phyloP scores from a whole-genome alignment of 495 filamentous ascomycete genomes.

The Acidomyces sp. region DNA sequence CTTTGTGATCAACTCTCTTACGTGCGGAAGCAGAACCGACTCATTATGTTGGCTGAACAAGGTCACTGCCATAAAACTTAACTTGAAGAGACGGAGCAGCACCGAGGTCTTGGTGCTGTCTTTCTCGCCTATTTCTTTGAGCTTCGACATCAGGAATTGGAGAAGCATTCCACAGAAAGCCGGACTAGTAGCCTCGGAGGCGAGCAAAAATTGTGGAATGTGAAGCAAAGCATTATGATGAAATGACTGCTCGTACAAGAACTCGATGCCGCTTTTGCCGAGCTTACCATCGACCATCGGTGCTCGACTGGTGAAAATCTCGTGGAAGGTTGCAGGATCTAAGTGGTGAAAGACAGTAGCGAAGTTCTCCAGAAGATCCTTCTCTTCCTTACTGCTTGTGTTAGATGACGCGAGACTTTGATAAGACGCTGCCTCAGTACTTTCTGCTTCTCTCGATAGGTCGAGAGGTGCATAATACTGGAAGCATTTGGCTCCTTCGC shows the following conservation, averaged over 20 bases:
- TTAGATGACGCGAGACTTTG: slow-evolving; percentile 49
- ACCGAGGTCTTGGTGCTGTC: slow-evolving; percentile 86
- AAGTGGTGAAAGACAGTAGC: slow-evolving; percentile 98
- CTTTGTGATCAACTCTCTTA: slow-evolving; percentile 88
- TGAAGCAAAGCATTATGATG: slow-evolving; percentile 88
- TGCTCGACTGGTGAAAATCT: slow-evolving; percentile 52
- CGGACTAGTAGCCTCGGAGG: slow-evolving; percentile 91
- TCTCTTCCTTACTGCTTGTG: slow-evolving; percentile 86
- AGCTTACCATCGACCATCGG: not conserved
- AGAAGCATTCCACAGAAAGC: slow-evolving; percentile 97
- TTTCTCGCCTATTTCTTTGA: slow-evolving; percentile 84
- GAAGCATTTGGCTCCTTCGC: slow-evolving; percentile 90
- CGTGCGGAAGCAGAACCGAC: slow-evolving; percentile 85
- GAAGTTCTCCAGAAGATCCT: slow-evolving; percentile 93
- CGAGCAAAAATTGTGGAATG: slow-evolving; percentile 94
- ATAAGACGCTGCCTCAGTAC: slow-evolving; percentile 56
- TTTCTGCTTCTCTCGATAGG: slow-evolving; percentile 63
- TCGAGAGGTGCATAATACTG: slow-evolving; percentile 85
- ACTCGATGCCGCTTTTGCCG: slow-evolving; percentile 77
- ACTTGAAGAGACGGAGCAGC: slow-evolving; percentile 86
- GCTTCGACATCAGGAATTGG: slow-evolving; percentile 90
- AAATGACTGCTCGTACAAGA: slow-evolving; percentile 94
- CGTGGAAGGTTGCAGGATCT: slow-evolving; percentile 94
- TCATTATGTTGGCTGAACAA: slow-evolving; percentile 92
- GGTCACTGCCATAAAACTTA: slow-evolving; percentile 98